phyloP scores from a whole-genome alignment of 176 grass and related monocot genomes.

The Ananas comosus region DNA sequence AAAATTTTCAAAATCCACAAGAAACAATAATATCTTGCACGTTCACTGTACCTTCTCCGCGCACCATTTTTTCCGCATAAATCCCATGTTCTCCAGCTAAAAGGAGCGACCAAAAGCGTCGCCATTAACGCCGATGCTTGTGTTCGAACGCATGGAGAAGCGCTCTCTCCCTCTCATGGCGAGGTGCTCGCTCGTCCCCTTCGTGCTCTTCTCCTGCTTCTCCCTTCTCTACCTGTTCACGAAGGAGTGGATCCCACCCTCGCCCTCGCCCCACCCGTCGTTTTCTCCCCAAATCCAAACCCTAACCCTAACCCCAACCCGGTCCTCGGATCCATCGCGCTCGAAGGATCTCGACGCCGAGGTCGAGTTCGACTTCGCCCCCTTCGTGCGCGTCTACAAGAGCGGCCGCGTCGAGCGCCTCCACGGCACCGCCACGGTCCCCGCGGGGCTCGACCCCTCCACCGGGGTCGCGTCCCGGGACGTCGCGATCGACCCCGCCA shows the following conservation, averaged over 20 bases:
- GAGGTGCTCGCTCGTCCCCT: too few relatives aligned
- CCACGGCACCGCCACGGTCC: constrained; percentile 15
- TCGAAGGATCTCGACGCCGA: neutral
- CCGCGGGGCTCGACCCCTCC: constrained; percentile 17
- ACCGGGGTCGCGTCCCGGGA: constrained; percentile 35
- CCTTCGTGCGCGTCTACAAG: constrained; percentile 31
- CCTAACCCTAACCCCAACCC: neutral
- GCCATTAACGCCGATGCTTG: too few relatives aligned
- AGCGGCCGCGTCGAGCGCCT: constrained; percentile 32
- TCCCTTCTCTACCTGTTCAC: constrained; percentile 1
- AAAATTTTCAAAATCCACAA: too few relatives aligned
- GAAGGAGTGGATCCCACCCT: constrained; percentile 11
- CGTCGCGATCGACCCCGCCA: constrained; percentile 17
- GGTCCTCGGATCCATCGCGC: neutral
- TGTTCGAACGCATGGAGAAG: too few relatives aligned
- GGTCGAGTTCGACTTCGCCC: constrained; percentile 17
- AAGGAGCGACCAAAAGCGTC: too few relatives aligned
- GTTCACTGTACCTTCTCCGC: too few relatives aligned
- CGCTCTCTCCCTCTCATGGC: too few relatives aligned
- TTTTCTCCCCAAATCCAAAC: neutral
- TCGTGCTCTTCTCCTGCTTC: neutral
- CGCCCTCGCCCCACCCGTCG: neutral
- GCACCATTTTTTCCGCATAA: too few relatives aligned
- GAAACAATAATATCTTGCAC: too few relatives aligned
- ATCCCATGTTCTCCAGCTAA: too few relatives aligned